Evolutionary conservation across 306 rosid species (phyloP), one percentile per base, ranked within the genome.

Genomic region (Trifolium fragiferum): DNA sequence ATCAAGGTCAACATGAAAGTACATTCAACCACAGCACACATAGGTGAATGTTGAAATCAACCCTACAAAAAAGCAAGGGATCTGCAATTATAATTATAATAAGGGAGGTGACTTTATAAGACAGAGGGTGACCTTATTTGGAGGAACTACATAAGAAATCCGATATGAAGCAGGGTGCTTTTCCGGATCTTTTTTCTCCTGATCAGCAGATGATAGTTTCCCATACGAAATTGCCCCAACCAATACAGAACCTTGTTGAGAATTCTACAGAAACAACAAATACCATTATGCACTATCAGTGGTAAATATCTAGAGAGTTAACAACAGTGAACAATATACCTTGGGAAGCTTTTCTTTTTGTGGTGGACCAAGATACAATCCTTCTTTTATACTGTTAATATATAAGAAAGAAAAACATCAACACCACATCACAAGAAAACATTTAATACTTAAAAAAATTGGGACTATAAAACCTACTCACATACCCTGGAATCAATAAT

Each of bases 181-280:
- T 59, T 74, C 81, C 1, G 93, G 97, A 81, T 82, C 85, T 74
- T 74, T 90, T 51, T 72, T 81, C 68, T 84, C 87, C 59, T 70
- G 86, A 57, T 68, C 84, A 81, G 49, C 54, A 78, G 49, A 73
- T 4, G 92, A 79, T 27, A 86, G 85, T 76, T 90, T 91, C 46
- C 97, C 96, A 69, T 91, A 94, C 49, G 98, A 92, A 83, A 94
- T 88, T 67, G 90, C 85, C 80, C 98, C 98, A 35, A 84, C 72
- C 73, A 94, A 80, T 55, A 91, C 85, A 81, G 98, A 94, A 62
- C 98, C 98, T 74, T 80, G 96, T 5, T 84, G 83, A 81, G 85
- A 83, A 87, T 76, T 84, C 98, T 94, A 88, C 70, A 73, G 76
- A 78, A 82, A 50, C 27, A 73, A 60, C 13, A 46, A 65, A 41